These are phyloP conservation scores for Saccharomyces kudriavzevii DNA, from an alignment of 805 yeast genomes.

Conservation along the genomic window DNA sequence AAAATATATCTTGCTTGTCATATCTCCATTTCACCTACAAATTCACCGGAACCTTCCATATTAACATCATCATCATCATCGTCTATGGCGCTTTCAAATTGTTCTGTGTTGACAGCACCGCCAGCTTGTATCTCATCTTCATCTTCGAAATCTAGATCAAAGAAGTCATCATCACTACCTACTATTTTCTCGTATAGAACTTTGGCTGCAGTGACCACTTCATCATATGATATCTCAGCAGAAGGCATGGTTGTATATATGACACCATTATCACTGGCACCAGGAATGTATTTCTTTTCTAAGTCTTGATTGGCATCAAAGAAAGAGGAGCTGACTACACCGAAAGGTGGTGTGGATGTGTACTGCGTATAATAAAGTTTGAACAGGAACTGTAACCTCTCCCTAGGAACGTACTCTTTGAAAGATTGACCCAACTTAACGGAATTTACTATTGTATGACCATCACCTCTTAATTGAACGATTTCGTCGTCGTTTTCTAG, in stretches of 20 bases:
- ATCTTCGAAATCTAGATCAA: conserved; percentile 93
- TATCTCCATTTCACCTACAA: conserved; percentile 35
- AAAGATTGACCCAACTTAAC: conserved; percentile 80
- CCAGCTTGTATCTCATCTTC: conserved; percentile 50
- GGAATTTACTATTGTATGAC: conserved; percentile 65
- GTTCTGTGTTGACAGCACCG: conserved; percentile 33
- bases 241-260: conserved; percentile 62
- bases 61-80: conserved; percentile 26
- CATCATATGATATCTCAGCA: conserved; percentile 84
- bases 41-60: conserved; percentile 31
- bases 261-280: conserved; percentile 41
- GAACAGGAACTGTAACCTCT: conserved; percentile 52
- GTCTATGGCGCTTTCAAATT: conserved; percentile 24
- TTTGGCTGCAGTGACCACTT: conserved; percentile 75
- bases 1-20: conserved; percentile 8
- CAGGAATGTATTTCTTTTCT: conserved; percentile 22
- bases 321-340: conserved; percentile 38
- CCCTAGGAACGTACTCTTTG: conserved; percentile 76
- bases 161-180: conserved; percentile 92
- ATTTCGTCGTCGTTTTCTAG: conserved; percentile 54
- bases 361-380: conserved; percentile 56
- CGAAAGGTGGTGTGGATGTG: conserved; percentile 49
- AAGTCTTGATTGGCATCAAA: conserved; percentile 24
- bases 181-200: conserved; percentile 68
- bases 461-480: conserved; percentile 44